phyloP scores from a whole-genome alignment of 2,329 filamentous ascomycete genomes.

The Calonectria hawksworthii region DNA sequence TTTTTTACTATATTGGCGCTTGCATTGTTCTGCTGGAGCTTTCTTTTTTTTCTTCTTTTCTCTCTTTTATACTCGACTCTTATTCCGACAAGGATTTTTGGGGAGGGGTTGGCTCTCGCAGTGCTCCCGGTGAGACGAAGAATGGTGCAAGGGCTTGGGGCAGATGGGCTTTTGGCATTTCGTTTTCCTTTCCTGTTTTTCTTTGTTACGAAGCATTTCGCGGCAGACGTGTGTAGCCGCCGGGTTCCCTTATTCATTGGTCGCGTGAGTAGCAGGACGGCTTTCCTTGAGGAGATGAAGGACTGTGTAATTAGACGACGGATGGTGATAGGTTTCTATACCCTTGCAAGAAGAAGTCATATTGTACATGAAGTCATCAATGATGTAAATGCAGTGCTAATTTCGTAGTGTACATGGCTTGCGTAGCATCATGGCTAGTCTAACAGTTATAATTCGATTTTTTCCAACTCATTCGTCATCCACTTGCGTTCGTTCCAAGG shows the following conservation, averaged over 20 bases:
- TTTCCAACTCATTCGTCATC: constrained; percentile 61
- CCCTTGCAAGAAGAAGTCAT: constrained; percentile 45
- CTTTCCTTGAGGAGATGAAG: constrained; percentile 30
- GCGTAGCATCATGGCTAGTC: not conserved
- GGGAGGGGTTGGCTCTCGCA: constrained; percentile 28
- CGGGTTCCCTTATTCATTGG: constrained; percentile 34
- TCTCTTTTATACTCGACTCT: constrained; percentile 33
- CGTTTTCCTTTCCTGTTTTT: constrained; percentile 40
- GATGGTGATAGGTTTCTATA: constrained; percentile 47
- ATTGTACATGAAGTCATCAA: constrained; percentile 32
- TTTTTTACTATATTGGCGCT: constrained; percentile 37
- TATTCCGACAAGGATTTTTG: constrained; percentile 39
- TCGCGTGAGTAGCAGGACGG: constrained; percentile 18
- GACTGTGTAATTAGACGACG: constrained; percentile 53
- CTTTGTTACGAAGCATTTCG: constrained; percentile 53
- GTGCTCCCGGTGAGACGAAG: constrained; percentile 16
- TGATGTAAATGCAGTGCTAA: not conserved
- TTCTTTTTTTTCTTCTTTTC: constrained; percentile 34
- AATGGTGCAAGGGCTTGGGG: constrained; percentile 22
- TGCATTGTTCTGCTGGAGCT: constrained; percentile 38
- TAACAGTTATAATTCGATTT: constrained; percentile 36
- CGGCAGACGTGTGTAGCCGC: constrained; percentile 43
- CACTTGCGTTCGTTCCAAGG: constrained; percentile 66
- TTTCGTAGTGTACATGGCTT: constrained; percentile 20
- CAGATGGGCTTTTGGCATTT: constrained; percentile 32